Conservation (phyloP, 2,329 filamentous ascomycete species). For the Verticillium longisporum region DNA sequence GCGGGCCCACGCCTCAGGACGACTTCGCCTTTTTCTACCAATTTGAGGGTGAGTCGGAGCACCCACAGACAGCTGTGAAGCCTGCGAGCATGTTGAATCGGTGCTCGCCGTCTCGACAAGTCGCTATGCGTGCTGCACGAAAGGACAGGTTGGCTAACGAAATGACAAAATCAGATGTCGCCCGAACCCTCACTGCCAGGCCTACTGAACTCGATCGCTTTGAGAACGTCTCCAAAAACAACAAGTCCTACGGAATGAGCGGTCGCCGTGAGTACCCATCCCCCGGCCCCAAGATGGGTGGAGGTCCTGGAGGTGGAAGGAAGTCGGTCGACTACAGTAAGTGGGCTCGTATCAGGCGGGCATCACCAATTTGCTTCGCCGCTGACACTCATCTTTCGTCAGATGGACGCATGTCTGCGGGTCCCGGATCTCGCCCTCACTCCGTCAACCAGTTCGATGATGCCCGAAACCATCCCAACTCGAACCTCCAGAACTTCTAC, state of each 20-base stretch:
- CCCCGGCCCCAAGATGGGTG: slow-evolving; percentile 35
- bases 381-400: slow-evolving; percentile 17
- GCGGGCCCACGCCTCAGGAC: slow-evolving; percentile 66
- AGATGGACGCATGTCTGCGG: slow-evolving; percentile 67
- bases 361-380: slow-evolving; percentile 8
- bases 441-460: slow-evolving; percentile 79
- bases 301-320: slow-evolving; percentile 17
- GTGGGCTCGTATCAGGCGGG: slow-evolving; percentile 13
- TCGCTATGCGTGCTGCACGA: neutral
- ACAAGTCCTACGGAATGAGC: slow-evolving; percentile 74
- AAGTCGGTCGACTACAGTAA: slow-evolving; percentile 20
- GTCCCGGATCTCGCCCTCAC: slow-evolving; percentile 65
- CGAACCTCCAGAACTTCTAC: slow-evolving; percentile 90
- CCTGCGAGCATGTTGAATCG: neutral
- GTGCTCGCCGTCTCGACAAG: neutral
- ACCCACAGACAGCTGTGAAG: neutral
- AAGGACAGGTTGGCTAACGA: slow-evolving; percentile 7
- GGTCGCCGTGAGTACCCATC: slow-evolving; percentile 77
- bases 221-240: slow-evolving; percentile 94
- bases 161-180: slow-evolving; percentile 6
- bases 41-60: slow-evolving; percentile 69
- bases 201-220: slow-evolving; percentile 83
- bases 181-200: slow-evolving; percentile 14
- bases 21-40: slow-evolving; percentile 81
- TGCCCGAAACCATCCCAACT: slow-evolving; percentile 60